Evolutionary conservation across 352 stramenopile species (phyloP).

Genomic region (Phytophthora brassicae): DNA sequence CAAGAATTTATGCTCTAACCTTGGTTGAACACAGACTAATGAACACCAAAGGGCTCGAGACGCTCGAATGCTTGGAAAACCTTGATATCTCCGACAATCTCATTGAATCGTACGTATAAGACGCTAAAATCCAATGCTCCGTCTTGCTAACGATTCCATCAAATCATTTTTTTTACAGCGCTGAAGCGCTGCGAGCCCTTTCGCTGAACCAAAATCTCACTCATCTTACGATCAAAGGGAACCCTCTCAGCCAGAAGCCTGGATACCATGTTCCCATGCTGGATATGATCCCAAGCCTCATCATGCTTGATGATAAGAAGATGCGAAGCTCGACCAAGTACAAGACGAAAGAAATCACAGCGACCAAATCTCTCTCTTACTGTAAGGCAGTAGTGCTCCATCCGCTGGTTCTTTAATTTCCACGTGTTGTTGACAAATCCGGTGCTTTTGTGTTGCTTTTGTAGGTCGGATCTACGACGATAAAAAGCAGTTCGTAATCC

Average conservation of each 20-base stretch:
- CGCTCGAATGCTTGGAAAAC: constrained; percentile 56
- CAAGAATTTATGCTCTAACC: not conserved
- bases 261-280: constrained; percentile 71
- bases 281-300: constrained; percentile 71
- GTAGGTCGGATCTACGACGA: constrained; percentile 77
- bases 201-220: constrained; percentile 73
- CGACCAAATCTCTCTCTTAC: constrained; percentile 72
- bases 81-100: constrained; percentile 77
- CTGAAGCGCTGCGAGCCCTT: constrained; percentile 59
- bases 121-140: not conserved
- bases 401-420: not conserved
- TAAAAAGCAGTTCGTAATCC: constrained; percentile 77
- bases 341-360: constrained; percentile 33
- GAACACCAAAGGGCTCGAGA: constrained; percentile 69
- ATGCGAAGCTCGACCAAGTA: constrained; percentile 54
- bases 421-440: not conserved
- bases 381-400: constrained; percentile 36
- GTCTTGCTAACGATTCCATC: not conserved
- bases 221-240: constrained; percentile 66
- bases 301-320: constrained; percentile 80
- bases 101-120: constrained; percentile 60
- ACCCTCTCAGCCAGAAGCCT: constrained; percentile 60
- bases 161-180: constrained; percentile 29
- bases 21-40: constrained; percentile 34
- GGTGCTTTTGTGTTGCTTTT: not conserved